These are phyloP conservation scores for Sclerotinia minor DNA, from an alignment of 2,329 filamentous ascomycete genomes.

Conservation along the genomic window DNA sequence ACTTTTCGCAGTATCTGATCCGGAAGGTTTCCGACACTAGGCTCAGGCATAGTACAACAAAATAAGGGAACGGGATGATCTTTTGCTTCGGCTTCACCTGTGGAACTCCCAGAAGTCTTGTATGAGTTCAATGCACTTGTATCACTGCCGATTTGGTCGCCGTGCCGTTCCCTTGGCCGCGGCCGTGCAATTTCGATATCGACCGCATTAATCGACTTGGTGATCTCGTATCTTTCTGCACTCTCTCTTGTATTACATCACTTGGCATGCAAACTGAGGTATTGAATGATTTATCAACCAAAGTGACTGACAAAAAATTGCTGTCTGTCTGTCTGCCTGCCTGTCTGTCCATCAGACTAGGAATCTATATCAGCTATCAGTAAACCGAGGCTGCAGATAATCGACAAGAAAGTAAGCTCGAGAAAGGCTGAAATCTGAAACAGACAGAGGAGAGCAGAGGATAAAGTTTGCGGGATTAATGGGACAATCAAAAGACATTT, in stretches of 20 bases:
- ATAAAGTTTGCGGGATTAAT: background rate
- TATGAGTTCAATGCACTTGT: background rate
- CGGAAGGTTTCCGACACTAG: background rate
- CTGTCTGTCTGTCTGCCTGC: no score
- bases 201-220: background rate
- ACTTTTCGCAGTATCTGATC: background rate
- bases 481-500: background rate
- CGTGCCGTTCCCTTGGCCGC: no score
- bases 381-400: background rate
- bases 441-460: background rate
- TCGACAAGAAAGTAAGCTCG: background rate
- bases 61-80: no score
- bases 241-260: no score
- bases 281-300: background rate
- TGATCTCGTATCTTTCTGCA: background rate
- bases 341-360: background rate
- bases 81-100: background rate
- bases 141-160: background rate
- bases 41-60: background rate
- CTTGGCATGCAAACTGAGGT: background rate
- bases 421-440: background rate
- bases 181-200: background rate
- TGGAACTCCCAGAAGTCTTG: background rate
- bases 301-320: background rate
- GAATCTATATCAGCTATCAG: background rate